Evolutionary conservation across 208 protist species (phyloP), one percentile per base, ranked within the genome.

Genomic region (Leishmania turanica): DNA sequence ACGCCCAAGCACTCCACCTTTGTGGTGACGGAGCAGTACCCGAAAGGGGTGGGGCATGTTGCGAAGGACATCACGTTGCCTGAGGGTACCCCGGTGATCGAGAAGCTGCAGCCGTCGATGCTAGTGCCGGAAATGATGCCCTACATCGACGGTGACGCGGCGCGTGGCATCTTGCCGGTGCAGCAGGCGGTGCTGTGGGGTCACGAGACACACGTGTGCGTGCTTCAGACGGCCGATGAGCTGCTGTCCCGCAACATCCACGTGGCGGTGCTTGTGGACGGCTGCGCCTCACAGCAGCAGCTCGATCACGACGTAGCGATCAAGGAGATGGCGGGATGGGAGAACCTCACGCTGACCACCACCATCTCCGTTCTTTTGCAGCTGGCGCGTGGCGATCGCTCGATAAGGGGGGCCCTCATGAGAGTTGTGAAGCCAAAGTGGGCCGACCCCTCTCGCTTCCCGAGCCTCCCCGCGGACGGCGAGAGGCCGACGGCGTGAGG

Each of bases 161-260:
- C 49, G 24, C 68, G 69, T 7, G 77, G 77, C 51, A 70, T 85
- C 13, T 58, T 85, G 49, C 82, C 82, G 31, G 84, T 92, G 49
- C 81, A 88, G 45, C 87, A 87, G 76, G 92, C 95, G 3, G 85
- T 96, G 13, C 51, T 97, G 49, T 94, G 92, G 75, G 94, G 94
- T 42, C 92, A 95, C 51, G 94, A 97, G 80, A 91, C 78, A 0
- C 94, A 97, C 65, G 92, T 95, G 68, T 97, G 94, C 77, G 84
- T 97, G 6, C 71, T 95, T n/a, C 91, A 96, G 79, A 97, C 94
- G 7, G 90, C 87, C 21, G 87, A 85, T 15, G 92, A 93, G 24
- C 84, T 97, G 62, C 81, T 97, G 74, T 84, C 91, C 58, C 75
- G 84, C 60, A 86, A 89, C 54, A 94, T 94, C 70, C 80, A 83